Evolutionary conservation across 495 filamentous ascomycete genomes (phyloP).

Genomic region (Paragyromitra xinjiangensis): DNA sequence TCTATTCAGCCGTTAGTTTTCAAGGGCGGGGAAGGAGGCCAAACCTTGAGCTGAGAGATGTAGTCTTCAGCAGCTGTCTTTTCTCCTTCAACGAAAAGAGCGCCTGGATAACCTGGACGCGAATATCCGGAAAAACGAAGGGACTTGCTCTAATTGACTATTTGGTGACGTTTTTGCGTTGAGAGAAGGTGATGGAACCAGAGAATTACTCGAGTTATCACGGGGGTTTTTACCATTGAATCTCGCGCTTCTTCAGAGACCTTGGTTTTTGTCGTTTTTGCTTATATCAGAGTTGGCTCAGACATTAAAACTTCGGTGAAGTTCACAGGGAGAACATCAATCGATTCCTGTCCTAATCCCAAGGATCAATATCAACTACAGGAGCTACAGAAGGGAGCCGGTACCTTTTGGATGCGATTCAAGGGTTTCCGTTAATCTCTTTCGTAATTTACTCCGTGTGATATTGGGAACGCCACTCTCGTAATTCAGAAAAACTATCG

Average conservation of each 20-base stretch:
- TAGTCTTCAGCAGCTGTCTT: conserved; percentile 12
- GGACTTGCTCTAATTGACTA: not conserved
- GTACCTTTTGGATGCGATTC: not conserved
- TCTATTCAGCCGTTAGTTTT: not conserved
- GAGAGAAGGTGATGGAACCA: conserved; percentile 18
- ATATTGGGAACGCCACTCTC: not conserved
- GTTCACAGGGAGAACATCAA: conserved; percentile 11
- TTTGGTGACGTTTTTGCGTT: not conserved
- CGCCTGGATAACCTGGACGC: conserved; percentile 1
- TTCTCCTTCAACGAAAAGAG: conserved; percentile 2
- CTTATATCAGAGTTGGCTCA: too few species aligned
- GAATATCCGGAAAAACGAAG: conserved; percentile 9
- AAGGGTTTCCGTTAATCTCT: not conserved
- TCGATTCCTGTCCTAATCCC: not conserved
- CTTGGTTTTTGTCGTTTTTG: not conserved
- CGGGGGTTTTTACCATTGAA: not conserved
- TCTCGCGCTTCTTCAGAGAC: not conserved
- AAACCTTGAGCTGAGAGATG: conserved; percentile 6
- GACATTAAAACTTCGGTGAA: not conserved
- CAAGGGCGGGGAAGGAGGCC: not conserved
- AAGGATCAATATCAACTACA: not conserved
- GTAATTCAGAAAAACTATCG: conserved; percentile 2
- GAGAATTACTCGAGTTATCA: not conserved
- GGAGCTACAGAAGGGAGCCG: too few species aligned
- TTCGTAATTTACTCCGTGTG: not conserved